Base-by-base conservation (phyloP, 352 stramenopile genomes). In the Pythium vanterpoolii region DNA sequence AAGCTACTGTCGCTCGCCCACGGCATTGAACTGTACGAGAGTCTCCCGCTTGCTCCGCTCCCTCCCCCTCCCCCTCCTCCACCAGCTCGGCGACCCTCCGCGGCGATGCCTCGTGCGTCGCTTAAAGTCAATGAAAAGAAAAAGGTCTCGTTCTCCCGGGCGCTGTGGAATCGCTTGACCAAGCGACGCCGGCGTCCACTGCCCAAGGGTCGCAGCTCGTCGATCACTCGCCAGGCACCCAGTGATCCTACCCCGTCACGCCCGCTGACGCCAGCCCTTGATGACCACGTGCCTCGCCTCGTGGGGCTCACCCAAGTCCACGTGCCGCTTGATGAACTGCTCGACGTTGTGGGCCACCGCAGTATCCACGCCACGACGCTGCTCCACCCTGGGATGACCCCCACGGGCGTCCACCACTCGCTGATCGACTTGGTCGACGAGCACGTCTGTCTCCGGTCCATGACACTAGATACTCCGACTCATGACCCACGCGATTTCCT, bases 281-380 rank as follows among this genome's bases (percentile, higher is more conserved):
- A n/a, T n/a, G n/a, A 21, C 3, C 39, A 33, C 21, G 43, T 54
- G 40, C 57, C 57, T 27, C 57, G 57, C n/a, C 23, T 64, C 2
- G 52, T 59, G 26, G 57, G 57, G 21, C 21, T 57, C 30, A 39
- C 57, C 5, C 28, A 52, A 14, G 47, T 64, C 1, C 39, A 58
- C 48, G 57, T 52, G 13, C 19, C 47, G 24, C 39, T 64, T 5
- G 57, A 64, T 36, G 57, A 64, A n/a, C 31, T 64, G n/a, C 26
- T 58, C 27, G 57, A 64, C n/a, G 14, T 64, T 31, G 23, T 64
- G 23, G 57, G 47, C 40, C 57, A 64, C 57, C 47, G 48, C 57
- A 57, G 47, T 18, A 14, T 31, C 4, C 47, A 57, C 47, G 52
- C 57, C n/a, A 28, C 48, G 38, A n/a, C 48, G 24, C 23, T 57